A percentile compares a stretch with the other conserved stretches of the same genome.
Evolutionary conservation across 192 early-diverging fungal genomes (phyloP).

Genomic region (Gonapodya prolifera): DNA sequence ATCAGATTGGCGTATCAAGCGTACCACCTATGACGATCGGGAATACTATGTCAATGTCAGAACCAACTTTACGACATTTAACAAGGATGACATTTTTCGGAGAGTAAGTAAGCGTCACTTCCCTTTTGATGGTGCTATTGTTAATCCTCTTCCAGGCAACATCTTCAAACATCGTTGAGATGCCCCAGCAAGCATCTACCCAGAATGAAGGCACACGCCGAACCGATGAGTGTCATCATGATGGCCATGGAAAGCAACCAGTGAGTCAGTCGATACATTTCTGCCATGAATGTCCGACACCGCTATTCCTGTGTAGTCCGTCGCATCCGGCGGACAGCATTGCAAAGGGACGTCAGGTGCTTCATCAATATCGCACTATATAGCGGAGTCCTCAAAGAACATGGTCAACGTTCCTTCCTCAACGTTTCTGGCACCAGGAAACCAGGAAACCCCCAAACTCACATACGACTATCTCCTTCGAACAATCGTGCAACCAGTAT

Average conservation of each 20-base stretch:
- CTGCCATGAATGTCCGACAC: no score
- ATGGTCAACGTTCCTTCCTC: slow-evolving; percentile 16
- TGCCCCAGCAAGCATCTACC: slow-evolving; percentile 13
- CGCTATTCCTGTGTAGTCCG: no score
- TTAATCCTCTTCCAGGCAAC: no score
- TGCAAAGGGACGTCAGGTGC: slow-evolving; percentile 6
- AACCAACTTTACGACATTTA: slow-evolving; percentile 35
- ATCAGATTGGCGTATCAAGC: slow-evolving; percentile 26
- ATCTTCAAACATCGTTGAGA: no score
- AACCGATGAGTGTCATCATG: slow-evolving; percentile 12
- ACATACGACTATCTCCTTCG: slow-evolving; percentile 35
- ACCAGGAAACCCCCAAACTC: slow-evolving; percentile 13
- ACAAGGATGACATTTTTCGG: slow-evolving; percentile 23
- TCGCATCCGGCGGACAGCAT: not conserved
- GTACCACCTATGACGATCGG: slow-evolving; percentile 18
- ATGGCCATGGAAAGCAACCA: not conserved
- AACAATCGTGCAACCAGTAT: slow-evolving; percentile 30
- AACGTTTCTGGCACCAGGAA: slow-evolving; percentile 17
- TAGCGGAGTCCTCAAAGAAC: slow-evolving; percentile 2
- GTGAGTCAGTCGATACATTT: slow-evolving; percentile 1
- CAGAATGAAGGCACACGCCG: slow-evolving; percentile 4
- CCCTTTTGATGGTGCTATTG: no score
- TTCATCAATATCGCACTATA: slow-evolving; percentile 4
- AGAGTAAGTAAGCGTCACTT: slow-evolving; percentile 12
- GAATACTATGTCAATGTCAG: slow-evolving; percentile 34